Evolutionary conservation across 805 yeast species (phyloP), one percentile per base, ranked within the genome.

Genomic region (Ogataea dorogensis): DNA sequence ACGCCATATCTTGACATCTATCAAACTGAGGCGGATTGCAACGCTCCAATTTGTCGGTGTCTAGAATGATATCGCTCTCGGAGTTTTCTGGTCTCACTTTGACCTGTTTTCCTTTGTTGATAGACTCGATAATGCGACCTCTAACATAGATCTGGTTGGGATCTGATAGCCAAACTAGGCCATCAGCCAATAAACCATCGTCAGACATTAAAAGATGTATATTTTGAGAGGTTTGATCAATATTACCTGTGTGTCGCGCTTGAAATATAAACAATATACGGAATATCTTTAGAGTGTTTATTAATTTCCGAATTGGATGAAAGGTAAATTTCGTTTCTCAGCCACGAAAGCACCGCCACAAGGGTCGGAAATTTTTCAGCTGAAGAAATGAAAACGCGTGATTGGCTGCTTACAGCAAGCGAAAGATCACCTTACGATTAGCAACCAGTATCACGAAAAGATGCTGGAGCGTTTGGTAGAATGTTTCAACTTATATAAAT

Each of bases 1-100:
- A 96, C 0, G 98, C 98, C 89, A 93, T 86, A 53, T 93, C 96
- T 49, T 84, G 79, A 42, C 94, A 91, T 51, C 79, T 82, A 59
- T 93, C 94, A 60, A 93, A 93, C 49, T 85, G 84, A 7, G 80
- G 69, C 1, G 99, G 98, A 54, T 93, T 93, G 33, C 89, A 86
- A 51, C 75, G 77, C 47, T 81, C 81, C 15, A 68, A 71, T 34
- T 64, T 60, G 14, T 56, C 59, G 8, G 70, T 64, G 17, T 68
- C 67, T 5, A 77, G 54, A 9, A 58, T 61, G 7, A 54, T 44
- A 17, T 69, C 63, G 19, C 27, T 26, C 12, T 28, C 28, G n/a
- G 41, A 27, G 25, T 33, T 19, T 12, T 33, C 28, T 13, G 45
- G 31, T 31, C 34, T 31, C 15, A 68, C 59, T 18, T 63, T 59